These are phyloP conservation scores for Ceratocystis huliohia DNA, from an alignment of 2,329 filamentous ascomycete species.

Conservation along the genomic window DNA sequence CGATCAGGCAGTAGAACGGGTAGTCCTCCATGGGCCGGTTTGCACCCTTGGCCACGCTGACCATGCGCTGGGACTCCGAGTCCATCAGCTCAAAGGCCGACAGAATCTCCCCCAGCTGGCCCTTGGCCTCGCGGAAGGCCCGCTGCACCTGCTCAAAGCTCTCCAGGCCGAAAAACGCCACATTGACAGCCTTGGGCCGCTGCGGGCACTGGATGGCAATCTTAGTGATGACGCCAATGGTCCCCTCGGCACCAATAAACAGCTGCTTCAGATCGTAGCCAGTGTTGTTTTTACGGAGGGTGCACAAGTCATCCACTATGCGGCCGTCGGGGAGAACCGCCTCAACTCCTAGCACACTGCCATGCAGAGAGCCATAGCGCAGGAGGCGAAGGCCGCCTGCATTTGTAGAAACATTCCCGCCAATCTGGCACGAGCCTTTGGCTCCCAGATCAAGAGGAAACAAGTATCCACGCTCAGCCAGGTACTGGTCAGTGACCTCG, in stretches of 20 bases:
- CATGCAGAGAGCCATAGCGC: slow-evolving; percentile 88
- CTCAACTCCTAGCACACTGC: slow-evolving; percentile 82
- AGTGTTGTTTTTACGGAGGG: slow-evolving; percentile 93
- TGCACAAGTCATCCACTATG: slow-evolving; percentile 76
- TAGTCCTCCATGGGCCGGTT: slow-evolving; percentile 74
- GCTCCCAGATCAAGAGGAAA: slow-evolving; percentile 96
- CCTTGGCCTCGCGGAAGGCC: slow-evolving; percentile 81
- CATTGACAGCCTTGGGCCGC: slow-evolving; percentile 76
- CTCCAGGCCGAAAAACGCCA: slow-evolving; percentile 84
- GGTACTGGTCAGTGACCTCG: slow-evolving; percentile 73
- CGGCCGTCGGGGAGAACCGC: slow-evolving; percentile 89
- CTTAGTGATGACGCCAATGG: slow-evolving; percentile 84
- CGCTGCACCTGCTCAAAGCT: slow-evolving; percentile 79
- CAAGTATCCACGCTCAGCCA: slow-evolving; percentile 72
- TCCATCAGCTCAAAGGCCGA: slow-evolving; percentile 99
- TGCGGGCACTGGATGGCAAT: slow-evolving; percentile 83
- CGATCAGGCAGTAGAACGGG: slow-evolving; percentile 92
- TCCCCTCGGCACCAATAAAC: slow-evolving; percentile 91
- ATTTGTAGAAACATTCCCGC: slow-evolving; percentile 91
- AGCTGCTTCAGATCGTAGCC: slow-evolving; percentile 95
- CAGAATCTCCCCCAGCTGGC: slow-evolving; percentile 82
- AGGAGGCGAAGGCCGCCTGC: slow-evolving; percentile 82
- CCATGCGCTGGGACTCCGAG: slow-evolving; percentile 62
- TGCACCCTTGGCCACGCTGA: slow-evolving; percentile 59
- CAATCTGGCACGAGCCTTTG: slow-evolving; percentile 92